phyloP scores from a whole-genome alignment of 441 rosid species.

The Rhodomyrtus psidioides region DNA sequence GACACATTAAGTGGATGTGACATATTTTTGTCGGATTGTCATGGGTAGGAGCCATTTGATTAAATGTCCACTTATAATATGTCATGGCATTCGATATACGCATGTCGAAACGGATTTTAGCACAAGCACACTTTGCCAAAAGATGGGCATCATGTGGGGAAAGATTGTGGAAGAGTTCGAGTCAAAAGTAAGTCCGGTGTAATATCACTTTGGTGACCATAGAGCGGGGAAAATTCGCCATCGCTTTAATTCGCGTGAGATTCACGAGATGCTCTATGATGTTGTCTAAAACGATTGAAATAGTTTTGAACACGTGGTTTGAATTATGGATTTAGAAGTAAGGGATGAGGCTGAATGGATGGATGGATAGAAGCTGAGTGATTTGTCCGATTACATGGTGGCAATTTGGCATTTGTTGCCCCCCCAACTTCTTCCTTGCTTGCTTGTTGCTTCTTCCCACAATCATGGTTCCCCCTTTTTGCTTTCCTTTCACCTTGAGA shows the following conservation, averaged over 20 bases:
- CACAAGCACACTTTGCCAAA: neutral
- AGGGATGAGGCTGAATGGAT: neutral
- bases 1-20: neutral
- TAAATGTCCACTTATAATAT: neutral
- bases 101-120: fast-evolving
- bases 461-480: neutral
- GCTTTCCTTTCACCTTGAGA: neutral
- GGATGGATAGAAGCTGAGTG: neutral
- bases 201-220: neutral
- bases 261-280: neutral
- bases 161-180: neutral
- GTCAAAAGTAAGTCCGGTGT: fast-evolving
- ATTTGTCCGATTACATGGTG: neutral
- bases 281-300: too few species aligned
- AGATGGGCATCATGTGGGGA: neutral
- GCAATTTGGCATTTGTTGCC: neutral
- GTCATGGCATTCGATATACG: neutral
- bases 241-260: neutral
- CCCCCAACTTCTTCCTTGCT: neutral
- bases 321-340: neutral
- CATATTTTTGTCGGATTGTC: neutral
- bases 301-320: neutral
- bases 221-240: fast-evolving
- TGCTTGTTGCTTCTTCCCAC: neutral
- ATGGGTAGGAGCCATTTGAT: neutral